Base-by-base conservation (phyloP, 2,329 filamentous ascomycete genomes). In the Epichloe uncinata region DNA sequence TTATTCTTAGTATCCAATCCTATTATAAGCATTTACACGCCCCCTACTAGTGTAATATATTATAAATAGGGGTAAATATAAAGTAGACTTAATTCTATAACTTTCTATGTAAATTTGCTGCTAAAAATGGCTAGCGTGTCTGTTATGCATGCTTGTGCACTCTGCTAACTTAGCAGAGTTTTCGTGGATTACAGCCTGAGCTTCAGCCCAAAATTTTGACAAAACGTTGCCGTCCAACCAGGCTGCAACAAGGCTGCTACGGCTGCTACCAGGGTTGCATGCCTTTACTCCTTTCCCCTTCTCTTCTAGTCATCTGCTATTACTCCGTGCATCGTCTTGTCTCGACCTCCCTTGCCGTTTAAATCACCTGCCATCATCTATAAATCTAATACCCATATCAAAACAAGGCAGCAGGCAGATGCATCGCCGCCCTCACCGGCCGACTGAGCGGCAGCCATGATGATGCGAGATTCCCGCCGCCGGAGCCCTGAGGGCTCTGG, bases 401-500 rank as follows among this genome's bases (percentile, higher is more conserved):
- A 35, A 50, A 22, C 40, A 35, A 42, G 47, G 45, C 53, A 53
- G 51, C 48, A 52, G 38, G 42, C 47, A 47, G 48, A 49, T 50
- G 47, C 37, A 44, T 47, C 40, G 41, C 47, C 41, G 44, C 50
- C 41, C 44, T 44, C 34, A n/a, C 40, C 13, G 55, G 55, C 54
- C 54, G 56, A 54, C 51, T 50, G 54, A 59, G 50, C 56, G 56
- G 60, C 60, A 56, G 68, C 61, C 62, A 78, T 74, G 73, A 73
- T 77, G 73, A 73, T 77, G 73, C 69, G 72, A 68, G 70, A 73
- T 61, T 67, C 70, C 65, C 74, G 74, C 63, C 73, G 72, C 60
- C 72, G 75, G 68, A 78, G 75, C 66, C 73, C 73, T 50, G 75
- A 78, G 58, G 71, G 71, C 68, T 71, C 70, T 61, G 69, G 73